Percentiles rank a stretch among this genome's conserved stretches.
phyloP scores from a whole-genome alignment of 176 grass and related monocot genomes.

The Poa annua region DNA sequence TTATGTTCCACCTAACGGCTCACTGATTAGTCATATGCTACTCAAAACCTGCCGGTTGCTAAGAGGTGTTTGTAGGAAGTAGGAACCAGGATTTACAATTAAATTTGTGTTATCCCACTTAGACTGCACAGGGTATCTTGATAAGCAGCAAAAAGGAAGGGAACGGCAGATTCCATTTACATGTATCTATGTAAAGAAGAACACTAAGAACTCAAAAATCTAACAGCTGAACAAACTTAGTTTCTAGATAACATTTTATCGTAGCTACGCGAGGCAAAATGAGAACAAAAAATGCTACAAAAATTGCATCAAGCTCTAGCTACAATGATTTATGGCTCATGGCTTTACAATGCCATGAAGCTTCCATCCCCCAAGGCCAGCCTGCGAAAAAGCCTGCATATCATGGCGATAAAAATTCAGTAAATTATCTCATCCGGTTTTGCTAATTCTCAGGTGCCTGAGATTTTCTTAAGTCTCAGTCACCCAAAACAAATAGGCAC shows the following conservation, averaged over 20 bases:
- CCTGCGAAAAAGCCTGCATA: conserved; percentile 77
- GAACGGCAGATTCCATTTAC: neutral
- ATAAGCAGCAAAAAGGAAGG: neutral
- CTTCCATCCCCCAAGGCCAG: conserved; percentile 93
- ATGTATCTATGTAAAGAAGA: neutral
- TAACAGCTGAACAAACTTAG: neutral
- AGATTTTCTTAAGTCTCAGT: too few relatives aligned
- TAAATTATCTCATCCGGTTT: too few relatives aligned
- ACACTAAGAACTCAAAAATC: neutral
- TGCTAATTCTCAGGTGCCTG: too few relatives aligned
- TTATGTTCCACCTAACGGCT: too few relatives aligned
- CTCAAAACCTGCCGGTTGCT: too few relatives aligned
- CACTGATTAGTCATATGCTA: too few relatives aligned
- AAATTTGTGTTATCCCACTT: too few relatives aligned
- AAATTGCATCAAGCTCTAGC: conserved; percentile 48
- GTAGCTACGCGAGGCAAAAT: conserved; percentile 20
- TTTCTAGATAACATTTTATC: conserved; percentile 28
- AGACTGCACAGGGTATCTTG: neutral
- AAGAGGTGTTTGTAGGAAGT: too few relatives aligned
- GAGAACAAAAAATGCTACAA: conserved; percentile 45
- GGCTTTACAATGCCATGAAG: conserved; percentile 87
- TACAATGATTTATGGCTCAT: conserved; percentile 39
- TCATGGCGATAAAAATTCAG: conserved; percentile 11
- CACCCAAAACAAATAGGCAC: too few relatives aligned
- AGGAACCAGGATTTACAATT: too few relatives aligned